phyloP scores from a whole-genome alignment of 805 yeast species.

The Cyberlindnera misumaiensis region DNA sequence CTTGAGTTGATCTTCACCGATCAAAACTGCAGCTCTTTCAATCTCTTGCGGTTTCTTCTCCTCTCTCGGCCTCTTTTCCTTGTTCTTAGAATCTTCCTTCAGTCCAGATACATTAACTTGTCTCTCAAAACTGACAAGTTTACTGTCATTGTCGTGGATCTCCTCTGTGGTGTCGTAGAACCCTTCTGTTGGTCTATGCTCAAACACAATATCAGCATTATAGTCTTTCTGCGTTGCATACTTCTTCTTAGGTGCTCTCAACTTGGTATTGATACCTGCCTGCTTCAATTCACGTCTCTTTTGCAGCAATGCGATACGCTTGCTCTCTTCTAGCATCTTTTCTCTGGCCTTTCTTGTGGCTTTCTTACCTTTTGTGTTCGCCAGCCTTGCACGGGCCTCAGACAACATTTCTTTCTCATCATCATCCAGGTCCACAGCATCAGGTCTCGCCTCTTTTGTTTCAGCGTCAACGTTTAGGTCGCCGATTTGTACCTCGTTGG shows the following conservation, averaged over 20 bases:
- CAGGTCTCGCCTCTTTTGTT: constrained; percentile 75
- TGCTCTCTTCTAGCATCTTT: constrained; percentile 70
- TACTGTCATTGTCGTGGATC: constrained; percentile 30
- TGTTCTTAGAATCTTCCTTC: constrained; percentile 26
- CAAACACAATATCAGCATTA: constrained; percentile 77
- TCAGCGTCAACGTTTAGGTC: constrained; percentile 70
- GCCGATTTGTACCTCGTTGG: constrained; percentile 34
- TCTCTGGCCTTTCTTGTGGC: constrained; percentile 89
- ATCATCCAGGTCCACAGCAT: constrained; percentile 71
- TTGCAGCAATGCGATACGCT: constrained; percentile 67
- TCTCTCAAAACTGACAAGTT: constrained; percentile 35
- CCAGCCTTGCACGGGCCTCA: constrained; percentile 90
- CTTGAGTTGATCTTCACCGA: constrained; percentile 6
- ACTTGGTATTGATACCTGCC: constrained; percentile 56
- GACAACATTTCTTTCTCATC: constrained; percentile 88
- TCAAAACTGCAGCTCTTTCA: constrained; percentile 10
- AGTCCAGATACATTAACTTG: constrained; percentile 40
- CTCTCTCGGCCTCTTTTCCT: constrained; percentile 25
- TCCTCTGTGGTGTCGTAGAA: constrained; percentile 66
- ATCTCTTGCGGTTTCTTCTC: constrained; percentile 21
- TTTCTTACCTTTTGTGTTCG: constrained; percentile 91
- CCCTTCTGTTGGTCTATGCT: constrained; percentile 62
- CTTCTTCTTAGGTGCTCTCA: constrained; percentile 46
- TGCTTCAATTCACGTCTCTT: constrained; percentile 75
- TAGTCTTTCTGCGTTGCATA: constrained; percentile 66